Evolutionary conservation across 2,329 filamentous ascomycete genomes (phyloP).

Genomic region (Alternaria sp.): DNA sequence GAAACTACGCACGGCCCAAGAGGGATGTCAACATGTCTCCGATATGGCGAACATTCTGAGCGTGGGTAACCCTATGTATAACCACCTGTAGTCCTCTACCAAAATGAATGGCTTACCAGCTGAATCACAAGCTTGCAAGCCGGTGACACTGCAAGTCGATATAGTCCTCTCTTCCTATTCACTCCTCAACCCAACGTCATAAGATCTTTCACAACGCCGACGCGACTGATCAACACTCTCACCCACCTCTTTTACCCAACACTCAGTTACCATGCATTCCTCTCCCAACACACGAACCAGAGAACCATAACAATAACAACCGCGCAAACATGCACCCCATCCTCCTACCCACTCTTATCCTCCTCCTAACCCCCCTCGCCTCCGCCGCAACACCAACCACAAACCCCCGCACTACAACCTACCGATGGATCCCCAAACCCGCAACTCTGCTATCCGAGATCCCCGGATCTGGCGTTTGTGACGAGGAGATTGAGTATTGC

Average conservation of each 20-base stretch:
- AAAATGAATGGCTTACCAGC: background rate
- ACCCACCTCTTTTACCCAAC: background rate
- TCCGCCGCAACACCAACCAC: background rate
- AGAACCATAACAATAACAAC: background rate
- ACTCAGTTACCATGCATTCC: background rate
- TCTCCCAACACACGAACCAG: background rate
- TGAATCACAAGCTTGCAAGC: background rate
- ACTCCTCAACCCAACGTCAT: background rate
- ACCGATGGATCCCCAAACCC: background rate
- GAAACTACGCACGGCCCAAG: background rate
- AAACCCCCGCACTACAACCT: background rate
- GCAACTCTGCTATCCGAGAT: background rate
- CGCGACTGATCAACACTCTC: background rate
- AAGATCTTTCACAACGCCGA: background rate
- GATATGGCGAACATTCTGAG: background rate
- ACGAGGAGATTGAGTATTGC: background rate
- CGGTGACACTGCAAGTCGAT: background rate
- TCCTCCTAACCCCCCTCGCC: background rate
- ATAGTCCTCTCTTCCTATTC: background rate
- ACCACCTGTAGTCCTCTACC: background rate
- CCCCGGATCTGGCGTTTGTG: background rate
- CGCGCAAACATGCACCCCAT: background rate
- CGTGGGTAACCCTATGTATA: background rate
- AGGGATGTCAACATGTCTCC: background rate
- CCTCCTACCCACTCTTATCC: background rate